Percentiles rank a stretch among this genome's conserved stretches.
Conservation (phyloP, 2,329 filamentous ascomycete species). For the Fusarium annulatum region DNA sequence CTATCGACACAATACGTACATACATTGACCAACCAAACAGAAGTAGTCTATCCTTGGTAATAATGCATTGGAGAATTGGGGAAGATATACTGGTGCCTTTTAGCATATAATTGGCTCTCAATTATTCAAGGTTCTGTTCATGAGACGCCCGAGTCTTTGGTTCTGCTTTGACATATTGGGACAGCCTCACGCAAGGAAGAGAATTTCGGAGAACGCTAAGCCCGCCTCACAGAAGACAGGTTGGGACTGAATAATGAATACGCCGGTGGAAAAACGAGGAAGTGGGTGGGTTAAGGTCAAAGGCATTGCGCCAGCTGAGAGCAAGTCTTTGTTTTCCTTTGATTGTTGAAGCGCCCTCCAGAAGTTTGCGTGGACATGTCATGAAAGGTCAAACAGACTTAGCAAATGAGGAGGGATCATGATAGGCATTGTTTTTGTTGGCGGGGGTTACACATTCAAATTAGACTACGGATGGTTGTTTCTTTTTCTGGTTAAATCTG, state of each 20-base stretch:
- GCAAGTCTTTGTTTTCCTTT: constrained; percentile 33
- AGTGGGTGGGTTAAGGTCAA: constrained; percentile 34
- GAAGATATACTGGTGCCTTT: constrained; percentile 43
- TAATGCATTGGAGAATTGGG: constrained; percentile 59
- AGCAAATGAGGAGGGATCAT: constrained; percentile 37
- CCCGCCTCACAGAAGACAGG: constrained; percentile 13
- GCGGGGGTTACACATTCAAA: constrained; percentile 42
- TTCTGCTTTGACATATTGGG: constrained; percentile 18
- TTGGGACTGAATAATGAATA: constrained; percentile 13
- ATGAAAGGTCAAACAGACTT: constrained; percentile 18
- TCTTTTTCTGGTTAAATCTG: constrained; percentile 45
- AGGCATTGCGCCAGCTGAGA: constrained; percentile 27
- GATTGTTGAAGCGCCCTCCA: constrained; percentile 25
- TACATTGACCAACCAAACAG: constrained; percentile 49
- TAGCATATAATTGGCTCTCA: constrained; percentile 48
- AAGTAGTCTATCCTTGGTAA: constrained; percentile 56
- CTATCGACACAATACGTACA: constrained; percentile 49
- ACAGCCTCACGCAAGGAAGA: constrained; percentile 3
- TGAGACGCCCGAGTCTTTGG: constrained; percentile 17
- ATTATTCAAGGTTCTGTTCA: constrained; percentile 22
- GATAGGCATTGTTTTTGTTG: constrained; percentile 44
- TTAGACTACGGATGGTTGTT: constrained; percentile 48
- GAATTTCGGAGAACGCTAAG: constrained; percentile 3
- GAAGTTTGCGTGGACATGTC: constrained; percentile 7
- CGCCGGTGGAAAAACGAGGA: constrained; percentile 22